These are phyloP conservation scores for sorghum (Sorghum bicolor) DNA, from an alignment of 176 grass and related monocot genomes.

Conservation along the genomic window DNA sequence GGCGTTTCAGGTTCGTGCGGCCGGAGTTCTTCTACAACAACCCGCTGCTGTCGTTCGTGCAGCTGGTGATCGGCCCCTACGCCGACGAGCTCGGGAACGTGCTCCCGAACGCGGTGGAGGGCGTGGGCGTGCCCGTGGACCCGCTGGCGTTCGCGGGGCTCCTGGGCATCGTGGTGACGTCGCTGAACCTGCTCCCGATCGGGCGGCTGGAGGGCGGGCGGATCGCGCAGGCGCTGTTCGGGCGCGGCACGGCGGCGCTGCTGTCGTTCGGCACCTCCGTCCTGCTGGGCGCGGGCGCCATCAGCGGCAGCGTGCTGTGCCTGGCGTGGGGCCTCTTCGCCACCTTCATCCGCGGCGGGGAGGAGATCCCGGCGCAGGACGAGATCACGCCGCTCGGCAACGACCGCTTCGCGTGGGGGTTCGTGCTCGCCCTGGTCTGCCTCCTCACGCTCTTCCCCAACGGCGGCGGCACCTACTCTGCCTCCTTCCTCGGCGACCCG, in stretches of 20 bases:
- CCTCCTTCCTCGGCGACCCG: conserved; percentile 58
- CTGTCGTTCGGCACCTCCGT: conserved; percentile 74
- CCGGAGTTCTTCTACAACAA: conserved; percentile 99
- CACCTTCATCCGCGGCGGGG: conserved; percentile 86
- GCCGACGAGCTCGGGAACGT: conserved; percentile 98
- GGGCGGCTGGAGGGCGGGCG: conserved; percentile 87
- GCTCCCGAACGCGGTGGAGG: conserved; percentile 95
- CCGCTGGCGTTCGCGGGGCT: conserved; percentile 97
- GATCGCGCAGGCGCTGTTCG: conserved; percentile 77
- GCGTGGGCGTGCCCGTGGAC: conserved; percentile 90
- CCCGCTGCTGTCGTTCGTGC: conserved; percentile 91
- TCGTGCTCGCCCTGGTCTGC: conserved; percentile 67
- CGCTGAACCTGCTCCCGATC: conserved; percentile 79
- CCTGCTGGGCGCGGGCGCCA: conserved; percentile 53
- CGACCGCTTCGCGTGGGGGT: conserved; percentile 63
- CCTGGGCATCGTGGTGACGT: conserved; percentile 96
- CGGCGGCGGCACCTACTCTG: conserved; percentile 87
- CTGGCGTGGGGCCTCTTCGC: conserved; percentile 90
- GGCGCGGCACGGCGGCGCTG: conserved; percentile 59
- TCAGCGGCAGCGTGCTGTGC: conserved; percentile 91
- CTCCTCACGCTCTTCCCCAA: conserved; percentile 93
- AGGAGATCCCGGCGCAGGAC: conserved; percentile 90
- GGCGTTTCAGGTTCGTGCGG: conserved; percentile 62
- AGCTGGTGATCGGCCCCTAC: conserved; percentile 89
- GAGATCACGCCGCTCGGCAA: conserved; percentile 76